Evolutionary conservation across 768 basidiomycete genomes (phyloP).

Genomic region (Suillus subaureus): DNA sequence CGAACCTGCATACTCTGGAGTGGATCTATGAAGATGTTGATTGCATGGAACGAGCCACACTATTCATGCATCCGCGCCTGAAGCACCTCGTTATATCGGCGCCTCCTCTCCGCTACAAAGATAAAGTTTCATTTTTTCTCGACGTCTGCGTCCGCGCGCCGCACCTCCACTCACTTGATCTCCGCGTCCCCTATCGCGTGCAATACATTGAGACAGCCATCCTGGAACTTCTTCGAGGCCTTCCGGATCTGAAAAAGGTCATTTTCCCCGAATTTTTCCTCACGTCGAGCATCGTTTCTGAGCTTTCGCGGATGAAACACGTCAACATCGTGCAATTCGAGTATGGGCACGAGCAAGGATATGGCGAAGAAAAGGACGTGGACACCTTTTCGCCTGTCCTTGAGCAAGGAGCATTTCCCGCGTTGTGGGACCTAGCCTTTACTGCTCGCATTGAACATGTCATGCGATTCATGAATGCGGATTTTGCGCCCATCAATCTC

Average conservation of each 20-base stretch:
- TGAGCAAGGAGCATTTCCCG: conserved; percentile 52
- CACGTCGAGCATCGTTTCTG: conserved; percentile 48
- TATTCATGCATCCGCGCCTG: conserved; percentile 62
- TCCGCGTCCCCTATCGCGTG: conserved; percentile 46
- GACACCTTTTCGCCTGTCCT: conserved; percentile 45
- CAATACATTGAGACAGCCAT: conserved; percentile 43
- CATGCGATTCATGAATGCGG: conserved; percentile 43
- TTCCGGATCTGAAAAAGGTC: conserved; percentile 49
- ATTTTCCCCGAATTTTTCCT: conserved; percentile 54
- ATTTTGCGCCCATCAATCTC: conserved; percentile 51
- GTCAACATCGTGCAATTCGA: conserved; percentile 56
- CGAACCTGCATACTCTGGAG: conserved; percentile 52
- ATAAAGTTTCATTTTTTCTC: conserved; percentile 29
- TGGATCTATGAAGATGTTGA: conserved; percentile 41
- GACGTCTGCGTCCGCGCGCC: conserved; percentile 55
- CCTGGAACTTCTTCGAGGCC: conserved; percentile 38
- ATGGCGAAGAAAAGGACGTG: conserved; percentile 47
- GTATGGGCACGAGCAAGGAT: conserved; percentile 49
- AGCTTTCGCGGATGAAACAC: conserved; percentile 44
- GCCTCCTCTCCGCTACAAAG: conserved; percentile 17
- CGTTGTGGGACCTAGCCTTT: conserved; percentile 53
- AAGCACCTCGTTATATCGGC: conserved; percentile 39
- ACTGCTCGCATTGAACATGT: conserved; percentile 48
- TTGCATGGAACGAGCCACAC: conserved; percentile 40
- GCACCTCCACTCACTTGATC: conserved; percentile 45